Evolutionary conservation across 164 flowering plant species (phyloP), one percentile per base, ranked within the genome.

Genomic region (Kingdonia uniflora): DNA sequence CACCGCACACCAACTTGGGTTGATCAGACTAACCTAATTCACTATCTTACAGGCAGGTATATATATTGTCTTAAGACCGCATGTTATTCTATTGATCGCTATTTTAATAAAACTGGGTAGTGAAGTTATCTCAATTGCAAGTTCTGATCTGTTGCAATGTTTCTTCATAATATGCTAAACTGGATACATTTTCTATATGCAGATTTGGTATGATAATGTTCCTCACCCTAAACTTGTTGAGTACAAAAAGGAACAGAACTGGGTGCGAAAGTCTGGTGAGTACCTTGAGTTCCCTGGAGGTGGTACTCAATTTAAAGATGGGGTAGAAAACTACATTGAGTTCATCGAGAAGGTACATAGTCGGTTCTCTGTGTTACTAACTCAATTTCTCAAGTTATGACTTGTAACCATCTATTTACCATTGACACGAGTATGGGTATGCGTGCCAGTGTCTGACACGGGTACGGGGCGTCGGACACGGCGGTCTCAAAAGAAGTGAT

Each of bases 161-260:
- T 11, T n/a, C n/a, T n/a, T 37, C 13, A 37, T 37, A 7, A 37
- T 37, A 13, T 37, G 7, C 5, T 5, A 5, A 42, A 42, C n/a
- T 14, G n/a, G 12, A 17, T 11, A 5, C 12, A 42, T 10, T 15
- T 42, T 42, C 12, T 6, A 44, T 44, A 23, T 54, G 35, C 78
- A 92, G 98, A 69, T 92, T 57, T 87, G 98, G 98, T 87, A 71
- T 70, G 68, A 71, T 62, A 92, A 92, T 78, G 96, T 87, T 22
- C 98, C 98, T 57, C 96, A 85, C 49, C 80, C 96, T 14, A 87
- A 84, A 77, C 91, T 92, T 56, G 94, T 87, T 33, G 95, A 87
- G 29, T 87, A 84, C 71, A 92, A 92, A 83, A 87, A 82, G 68
- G 91, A 80, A 26, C 98, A 92, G 50, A 76, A 80, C 45, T 92